Evolutionary conservation across 306 rosid species (phyloP), one percentile per base, ranked within the genome.

Genomic region (Delonix regia): DNA sequence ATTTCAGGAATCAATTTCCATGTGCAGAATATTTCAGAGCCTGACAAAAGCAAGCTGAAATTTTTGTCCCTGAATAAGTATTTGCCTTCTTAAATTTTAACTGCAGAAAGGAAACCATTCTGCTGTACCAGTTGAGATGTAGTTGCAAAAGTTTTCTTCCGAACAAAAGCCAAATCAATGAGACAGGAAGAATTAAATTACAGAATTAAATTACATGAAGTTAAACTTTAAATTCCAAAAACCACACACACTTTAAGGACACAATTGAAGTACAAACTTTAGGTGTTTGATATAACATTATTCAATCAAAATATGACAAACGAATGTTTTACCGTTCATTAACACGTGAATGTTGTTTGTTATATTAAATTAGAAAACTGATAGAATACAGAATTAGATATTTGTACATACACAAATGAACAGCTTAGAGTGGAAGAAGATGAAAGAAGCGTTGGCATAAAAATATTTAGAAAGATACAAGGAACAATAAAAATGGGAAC

Each of bases 351-450:
- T n/a, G n/a, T n/a, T n/a, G n/a, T n/a, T n/a, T n/a, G n/a, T n/a
- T n/a, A n/a, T n/a, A n/a, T n/a, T n/a, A n/a, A n/a, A n/a, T n/a
- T n/a, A n/a, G n/a, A n/a, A n/a, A n/a, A n/a, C n/a, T n/a, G n/a
- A n/a, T n/a, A n/a, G n/a, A n/a, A n/a, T n/a, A n/a, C n/a, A n/a
- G n/a, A n/a, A 55, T 74, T 55, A 55, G 61, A 24, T 9, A 39
- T 55, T 33, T 5, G 12, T 36, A 69, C 30, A 65, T 33, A 8
- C 78, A 64, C 22, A 28, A 49, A 47, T 13, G 48, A 44, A 51
- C 60, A 36, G 24, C 78, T 28, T 25, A 61, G 39, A 81, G 33
- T 62, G 73, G 49, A 75, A 49, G 60, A 42, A 81, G 49, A 59
- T 14, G 9, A n/a, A 61, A 45, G 9, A 64, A 36, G 9, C 28